Base-by-base conservation (phyloP, 2,329 filamentous ascomycete genomes). In the Pseudogymnoascus sp. region DNA sequence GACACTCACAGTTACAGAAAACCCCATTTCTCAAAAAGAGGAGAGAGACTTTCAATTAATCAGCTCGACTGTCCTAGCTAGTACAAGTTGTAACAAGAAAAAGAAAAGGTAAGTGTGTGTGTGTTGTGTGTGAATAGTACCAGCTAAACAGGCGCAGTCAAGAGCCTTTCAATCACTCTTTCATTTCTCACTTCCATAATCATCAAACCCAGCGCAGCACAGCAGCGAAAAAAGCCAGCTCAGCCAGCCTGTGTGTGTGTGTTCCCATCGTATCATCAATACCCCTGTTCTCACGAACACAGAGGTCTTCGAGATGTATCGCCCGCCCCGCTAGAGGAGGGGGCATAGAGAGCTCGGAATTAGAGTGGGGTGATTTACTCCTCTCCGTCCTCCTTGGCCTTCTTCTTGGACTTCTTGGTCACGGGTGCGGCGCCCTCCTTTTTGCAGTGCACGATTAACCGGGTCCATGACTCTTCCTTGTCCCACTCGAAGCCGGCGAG, bases 401-500 rank as follows among this genome's bases (percentile, higher is more conserved):
- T 84, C 44, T 53, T 53, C 80, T 87, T 86, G 61, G 67, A 80
- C 79, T 84, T 84, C 84, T 92, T 92, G 79, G 86, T 86, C 76
- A 67, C 77, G 73, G 66, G 77, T 76, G 65, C 81, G 77, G 83
- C 82, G 66, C 85, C 85, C 70, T 88, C 83, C 77, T 87, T 87
- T 76, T 88, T 87, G 74, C 93, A 89, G 78, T 95, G 92, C 67
- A 97, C 92, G 71, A 96, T 81, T 73, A 97, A 83, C 68, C 86
- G 85, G 63, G 90, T 93, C 87, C 91, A 96, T 74, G 87, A 91
- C 78, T 96, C 91, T 70, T 96, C 89, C 76, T 89, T 90, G 78
- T 96, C 90, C 93, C 93, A 97, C 82, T 96, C 92, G 80, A 97
- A 97, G 69, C 93, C 93, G 72, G 88, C 88, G 69, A 97, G 87